Evolutionary conservation across 371 early-diverging fungal species (phyloP).

Genomic region (Thermomucor indicae-seudaticae): DNA sequence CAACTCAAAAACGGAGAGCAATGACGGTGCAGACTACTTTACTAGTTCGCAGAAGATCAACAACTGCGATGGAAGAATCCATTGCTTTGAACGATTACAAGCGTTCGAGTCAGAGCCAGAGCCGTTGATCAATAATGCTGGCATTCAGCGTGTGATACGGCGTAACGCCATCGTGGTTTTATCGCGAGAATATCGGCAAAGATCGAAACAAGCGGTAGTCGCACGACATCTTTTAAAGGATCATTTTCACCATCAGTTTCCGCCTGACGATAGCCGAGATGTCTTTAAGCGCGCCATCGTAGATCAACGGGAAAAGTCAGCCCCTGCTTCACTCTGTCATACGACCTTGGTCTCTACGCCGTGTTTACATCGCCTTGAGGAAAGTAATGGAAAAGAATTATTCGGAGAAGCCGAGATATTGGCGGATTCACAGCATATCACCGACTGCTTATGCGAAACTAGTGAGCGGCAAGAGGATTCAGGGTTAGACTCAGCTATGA

Average conservation of each 20-base stretch:
- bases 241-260: constrained; percentile 9
- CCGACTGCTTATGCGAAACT: neutral
- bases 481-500: constrained; percentile 1
- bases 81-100: constrained; percentile 52
- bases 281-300: constrained; percentile 36
- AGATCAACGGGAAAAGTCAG: constrained; percentile 25
- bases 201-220: constrained; percentile 12
- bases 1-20: constrained; percentile 4
- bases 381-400: constrained; percentile 8
- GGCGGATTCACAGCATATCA: constrained; percentile 18
- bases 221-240: constrained; percentile 14
- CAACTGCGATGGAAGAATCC: neutral
- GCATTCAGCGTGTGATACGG: constrained; percentile 45
- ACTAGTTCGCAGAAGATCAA: neutral
- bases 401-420: constrained; percentile 20
- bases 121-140: constrained; percentile 48
- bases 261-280: constrained; percentile 19
- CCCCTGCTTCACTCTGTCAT: constrained; percentile 10
- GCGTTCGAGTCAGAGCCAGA: constrained; percentile 55
- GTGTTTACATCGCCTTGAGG: constrained; percentile 26
- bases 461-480: neutral
- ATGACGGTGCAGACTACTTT: constrained; percentile 24
- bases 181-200: constrained; percentile 50
- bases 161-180: constrained; percentile 49
- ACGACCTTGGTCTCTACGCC: constrained; percentile 31